These are phyloP conservation scores for Vicia villosa DNA, from an alignment of 306 rosid species.

Conservation along the genomic window DNA sequence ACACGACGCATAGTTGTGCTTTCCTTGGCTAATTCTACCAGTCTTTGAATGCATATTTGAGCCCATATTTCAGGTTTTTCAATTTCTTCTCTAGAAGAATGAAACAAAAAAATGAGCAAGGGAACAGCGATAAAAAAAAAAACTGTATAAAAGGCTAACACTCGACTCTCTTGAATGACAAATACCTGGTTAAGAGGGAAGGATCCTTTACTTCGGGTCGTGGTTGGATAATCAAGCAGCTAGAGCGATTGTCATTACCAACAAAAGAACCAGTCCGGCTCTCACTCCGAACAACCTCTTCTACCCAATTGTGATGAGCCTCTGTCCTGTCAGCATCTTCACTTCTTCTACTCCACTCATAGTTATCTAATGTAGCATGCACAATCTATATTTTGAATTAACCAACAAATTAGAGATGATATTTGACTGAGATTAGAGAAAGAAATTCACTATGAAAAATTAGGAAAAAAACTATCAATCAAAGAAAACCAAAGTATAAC, in stretches of 20 bases:
- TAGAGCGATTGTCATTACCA: conserved; percentile 53
- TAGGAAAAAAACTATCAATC: neutral
- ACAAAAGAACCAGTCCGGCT: conserved; percentile 58
- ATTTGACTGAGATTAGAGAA: neutral
- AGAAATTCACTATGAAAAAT: conserved; percentile 13
- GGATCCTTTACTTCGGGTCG: conserved; percentile 84
- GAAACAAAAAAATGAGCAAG: conserved; percentile 2
- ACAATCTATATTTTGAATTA: conserved; percentile 63
- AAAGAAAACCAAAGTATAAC: neutral
- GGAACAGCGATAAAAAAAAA: conserved; percentile 9
- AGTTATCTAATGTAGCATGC: conserved; percentile 69
- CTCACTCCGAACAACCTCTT: conserved; percentile 88
- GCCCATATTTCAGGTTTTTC: conserved; percentile 90
- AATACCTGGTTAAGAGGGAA: conserved; percentile 65
- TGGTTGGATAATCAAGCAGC: conserved; percentile 54
- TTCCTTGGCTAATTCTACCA: conserved; percentile 90
- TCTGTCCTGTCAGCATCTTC: conserved; percentile 58
- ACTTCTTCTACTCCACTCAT: conserved; percentile 48
- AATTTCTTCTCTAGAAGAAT: conserved; percentile 72
- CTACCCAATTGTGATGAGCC: conserved; percentile 89
- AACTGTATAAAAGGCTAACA: conserved; percentile 1
- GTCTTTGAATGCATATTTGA: conserved; percentile 84
- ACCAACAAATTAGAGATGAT: conserved; percentile 26
- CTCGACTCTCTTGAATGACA: conserved; percentile 29
- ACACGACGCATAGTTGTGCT: conserved; percentile 89